These are phyloP conservation scores for Fusarium decemcellulare DNA, from an alignment of 2,329 filamentous ascomycete species.

Conservation along the genomic window DNA sequence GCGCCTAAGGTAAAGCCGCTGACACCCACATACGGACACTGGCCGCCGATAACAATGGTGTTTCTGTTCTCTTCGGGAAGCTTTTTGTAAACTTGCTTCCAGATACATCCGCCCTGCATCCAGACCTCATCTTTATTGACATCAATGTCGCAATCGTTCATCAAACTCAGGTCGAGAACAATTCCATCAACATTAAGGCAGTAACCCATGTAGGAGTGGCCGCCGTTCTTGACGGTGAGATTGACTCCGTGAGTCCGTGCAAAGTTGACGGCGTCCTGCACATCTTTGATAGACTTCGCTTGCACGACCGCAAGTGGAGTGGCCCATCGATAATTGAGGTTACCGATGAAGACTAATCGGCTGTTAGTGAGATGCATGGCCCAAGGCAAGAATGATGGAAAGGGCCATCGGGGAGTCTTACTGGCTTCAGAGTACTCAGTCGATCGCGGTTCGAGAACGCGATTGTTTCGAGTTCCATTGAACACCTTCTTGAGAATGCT, in stretches of 20 bases:
- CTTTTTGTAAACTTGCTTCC: conserved; percentile 13
- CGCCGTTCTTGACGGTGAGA: conserved; percentile 10
- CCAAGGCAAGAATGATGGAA: too few relatives aligned
- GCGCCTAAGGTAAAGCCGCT: conserved; percentile 56
- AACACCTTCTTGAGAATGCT: too few relatives aligned
- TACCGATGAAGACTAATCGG: background rate
- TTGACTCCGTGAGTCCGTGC: background rate
- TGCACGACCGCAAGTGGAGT: background rate
- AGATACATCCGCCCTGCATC: conserved; percentile 11
- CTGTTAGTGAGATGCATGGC: too few relatives aligned
- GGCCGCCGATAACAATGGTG: conserved; percentile 49
- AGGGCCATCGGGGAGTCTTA: too few relatives aligned
- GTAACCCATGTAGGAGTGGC: conserved; percentile 12
- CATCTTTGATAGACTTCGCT: background rate
- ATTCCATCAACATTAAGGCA: conserved; percentile 12
- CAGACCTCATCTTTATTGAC: background rate
- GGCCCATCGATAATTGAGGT: background rate
- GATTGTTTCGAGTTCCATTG: too few relatives aligned
- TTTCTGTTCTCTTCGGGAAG: conserved; percentile 9
- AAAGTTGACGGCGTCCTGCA: background rate
- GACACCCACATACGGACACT: conserved; percentile 55
- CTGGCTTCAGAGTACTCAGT: too few relatives aligned
- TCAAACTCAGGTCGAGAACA: conserved; percentile 11
- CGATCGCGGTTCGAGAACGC: too few relatives aligned
- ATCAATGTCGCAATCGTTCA: conserved; percentile 1